Evolutionary conservation across 345 rosid species (phyloP).

Genomic region (Eucalyptus curtisii): DNA sequence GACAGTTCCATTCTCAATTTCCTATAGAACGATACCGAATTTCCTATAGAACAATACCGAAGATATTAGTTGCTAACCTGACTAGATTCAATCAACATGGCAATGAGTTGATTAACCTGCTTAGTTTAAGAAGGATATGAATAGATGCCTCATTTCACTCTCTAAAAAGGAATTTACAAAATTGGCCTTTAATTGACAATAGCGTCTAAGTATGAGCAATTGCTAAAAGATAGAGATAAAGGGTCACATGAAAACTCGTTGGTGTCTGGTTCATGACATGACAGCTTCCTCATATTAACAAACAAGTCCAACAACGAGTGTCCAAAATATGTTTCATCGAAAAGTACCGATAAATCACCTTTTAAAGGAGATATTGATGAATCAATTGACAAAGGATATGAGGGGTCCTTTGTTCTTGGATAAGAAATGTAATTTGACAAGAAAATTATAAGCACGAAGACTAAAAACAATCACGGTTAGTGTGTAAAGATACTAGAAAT

Average conservation of each 20-base stretch:
- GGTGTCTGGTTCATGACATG: too few relatives aligned
- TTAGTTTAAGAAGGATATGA: not conserved
- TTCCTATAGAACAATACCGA: too few relatives aligned
- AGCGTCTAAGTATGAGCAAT: too few relatives aligned
- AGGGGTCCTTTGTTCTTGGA: not conserved
- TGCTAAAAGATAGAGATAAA: too few relatives aligned
- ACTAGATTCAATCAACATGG: not conserved
- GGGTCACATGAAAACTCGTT: too few relatives aligned
- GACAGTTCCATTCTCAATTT: not conserved
- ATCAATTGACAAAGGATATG: not conserved
- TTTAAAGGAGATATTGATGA: not conserved
- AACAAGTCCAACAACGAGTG: not conserved
- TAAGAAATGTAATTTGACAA: not conserved
- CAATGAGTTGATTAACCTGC: not conserved
- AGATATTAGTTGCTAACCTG: not conserved
- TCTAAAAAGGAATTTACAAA: too few relatives aligned
- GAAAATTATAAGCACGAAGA: not conserved
- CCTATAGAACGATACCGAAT: rapidly evolving
- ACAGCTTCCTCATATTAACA: not conserved
- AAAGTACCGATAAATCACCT: not conserved
- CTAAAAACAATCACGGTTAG: too few relatives aligned
- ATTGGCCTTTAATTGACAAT: too few relatives aligned
- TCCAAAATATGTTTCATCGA: not conserved
- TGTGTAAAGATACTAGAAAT: too few relatives aligned
- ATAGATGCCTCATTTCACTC: too few relatives aligned